A percentile compares a stretch with the other conserved stretches of the same genome.
phyloP scores from a whole-genome alignment of 2,329 filamentous ascomycete genomes.

The Beauveria pseudobassiana region DNA sequence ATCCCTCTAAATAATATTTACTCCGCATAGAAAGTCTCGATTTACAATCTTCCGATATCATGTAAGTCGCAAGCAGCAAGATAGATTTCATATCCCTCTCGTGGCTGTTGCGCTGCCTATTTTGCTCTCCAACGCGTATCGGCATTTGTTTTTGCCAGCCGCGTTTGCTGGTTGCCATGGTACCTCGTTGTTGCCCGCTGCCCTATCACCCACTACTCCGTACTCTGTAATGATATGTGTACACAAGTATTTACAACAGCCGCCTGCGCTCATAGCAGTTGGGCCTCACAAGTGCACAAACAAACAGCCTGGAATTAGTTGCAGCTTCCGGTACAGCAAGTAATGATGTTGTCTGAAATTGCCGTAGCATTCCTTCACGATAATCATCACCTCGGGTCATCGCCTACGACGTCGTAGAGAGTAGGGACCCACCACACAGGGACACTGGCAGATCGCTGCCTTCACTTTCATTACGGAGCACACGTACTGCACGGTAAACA shows the following conservation, averaged over 20 bases:
- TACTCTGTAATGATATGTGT: neutral
- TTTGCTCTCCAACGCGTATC: neutral
- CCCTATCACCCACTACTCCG: neutral
- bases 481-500: too few relatives aligned
- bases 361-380: too few relatives aligned
- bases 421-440: too few relatives aligned
- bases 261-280: too few relatives aligned
- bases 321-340: too few relatives aligned
- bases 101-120: neutral
- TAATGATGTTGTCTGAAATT: too few relatives aligned
- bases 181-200: neutral
- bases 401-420: too few relatives aligned
- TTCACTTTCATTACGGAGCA: too few relatives aligned
- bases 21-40: neutral
- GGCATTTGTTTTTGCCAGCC: conserved; percentile 4
- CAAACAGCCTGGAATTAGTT: too few relatives aligned
- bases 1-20: neutral
- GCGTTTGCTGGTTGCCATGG: conserved; percentile 9
- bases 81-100: neutral
- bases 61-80: neutral
- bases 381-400: too few relatives aligned
- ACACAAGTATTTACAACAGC: neutral
- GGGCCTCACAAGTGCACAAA: too few relatives aligned
- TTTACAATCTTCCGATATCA: neutral
- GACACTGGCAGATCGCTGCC: too few relatives aligned